Conservation (phyloP, 2,329 filamentous ascomycete species). For the Fusarium proliferatum region DNA sequence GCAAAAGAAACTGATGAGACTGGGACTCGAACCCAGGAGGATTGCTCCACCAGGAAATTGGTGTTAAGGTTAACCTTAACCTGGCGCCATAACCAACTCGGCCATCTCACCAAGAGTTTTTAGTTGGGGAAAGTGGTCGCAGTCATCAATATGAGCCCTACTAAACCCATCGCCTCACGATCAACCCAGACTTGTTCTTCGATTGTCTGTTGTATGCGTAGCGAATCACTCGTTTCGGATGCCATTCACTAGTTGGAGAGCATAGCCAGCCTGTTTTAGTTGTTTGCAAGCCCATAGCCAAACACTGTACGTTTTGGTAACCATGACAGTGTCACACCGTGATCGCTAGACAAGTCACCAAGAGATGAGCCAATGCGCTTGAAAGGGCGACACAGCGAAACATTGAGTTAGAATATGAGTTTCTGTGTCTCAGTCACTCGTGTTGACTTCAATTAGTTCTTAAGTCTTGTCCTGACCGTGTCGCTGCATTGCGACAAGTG, state of each 20-base stretch:
- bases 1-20: constrained; percentile 29
- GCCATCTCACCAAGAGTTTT: constrained; percentile 29
- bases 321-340: not conserved
- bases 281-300: not conserved
- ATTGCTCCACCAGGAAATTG: constrained; percentile 36
- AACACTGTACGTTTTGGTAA: not conserved
- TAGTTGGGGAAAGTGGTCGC: accelerated
- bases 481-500: not conserved
- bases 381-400: not conserved
- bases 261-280: not conserved
- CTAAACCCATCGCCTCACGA: accelerated
- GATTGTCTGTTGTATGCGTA: accelerated
- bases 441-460: no score
- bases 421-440: accelerated
- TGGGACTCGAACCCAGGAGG: constrained; percentile 36
- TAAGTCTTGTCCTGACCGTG: accelerated
- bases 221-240: not conserved
- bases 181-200: not conserved
- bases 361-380: not conserved
- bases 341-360: not conserved
- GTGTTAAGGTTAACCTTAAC: constrained; percentile 35
- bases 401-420: accelerated
- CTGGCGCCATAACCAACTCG: constrained; percentile 36
- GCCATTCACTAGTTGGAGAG: accelerated
- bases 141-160: accelerated